phyloP scores from a whole-genome alignment of 2,329 filamentous ascomycete species.

The Pochonia chlamydosporia region DNA sequence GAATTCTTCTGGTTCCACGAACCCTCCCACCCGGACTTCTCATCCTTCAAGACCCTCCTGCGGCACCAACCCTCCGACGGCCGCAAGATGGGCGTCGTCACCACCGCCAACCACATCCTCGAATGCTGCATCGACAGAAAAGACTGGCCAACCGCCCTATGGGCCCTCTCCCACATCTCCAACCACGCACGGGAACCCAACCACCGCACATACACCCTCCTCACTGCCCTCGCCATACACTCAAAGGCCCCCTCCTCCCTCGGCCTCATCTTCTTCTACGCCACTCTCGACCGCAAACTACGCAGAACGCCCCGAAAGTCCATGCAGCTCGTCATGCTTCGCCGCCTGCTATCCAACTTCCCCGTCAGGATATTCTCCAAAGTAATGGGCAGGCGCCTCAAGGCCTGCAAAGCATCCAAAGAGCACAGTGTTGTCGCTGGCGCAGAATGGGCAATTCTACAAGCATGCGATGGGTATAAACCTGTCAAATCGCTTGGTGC shows the following conservation, averaged over 20 bases:
- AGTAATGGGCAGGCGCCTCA: slow-evolving; percentile 17
- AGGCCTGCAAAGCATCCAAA: slow-evolving; percentile 11
- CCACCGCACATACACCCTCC: slow-evolving; percentile 26
- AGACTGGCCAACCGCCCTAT: slow-evolving; percentile 26
- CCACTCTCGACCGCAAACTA: slow-evolving; percentile 23
- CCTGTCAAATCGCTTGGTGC: slow-evolving; percentile 21
- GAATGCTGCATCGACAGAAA: slow-evolving; percentile 19
- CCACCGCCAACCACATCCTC: slow-evolving; percentile 34
- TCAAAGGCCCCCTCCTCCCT: slow-evolving; percentile 24
- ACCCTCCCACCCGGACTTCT: slow-evolving; percentile 13
- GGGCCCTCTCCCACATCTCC: slow-evolving; percentile 21
- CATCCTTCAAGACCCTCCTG: slow-evolving; percentile 23
- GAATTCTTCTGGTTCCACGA: slow-evolving; percentile 36
- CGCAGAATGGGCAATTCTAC: slow-evolving; percentile 25
- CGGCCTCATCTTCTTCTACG: slow-evolving; percentile 27
- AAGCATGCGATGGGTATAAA: slow-evolving; percentile 20
- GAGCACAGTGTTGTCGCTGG: slow-evolving; percentile 16
- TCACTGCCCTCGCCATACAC: slow-evolving; percentile 31
- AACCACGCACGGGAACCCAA: slow-evolving; percentile 19
- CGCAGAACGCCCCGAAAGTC: slow-evolving; percentile 16
- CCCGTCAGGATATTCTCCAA: slow-evolving; percentile 22
- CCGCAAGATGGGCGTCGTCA: slow-evolving; percentile 16
- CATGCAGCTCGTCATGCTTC: slow-evolving; percentile 20
- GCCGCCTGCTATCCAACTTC: slow-evolving; percentile 16
- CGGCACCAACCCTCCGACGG: slow-evolving; percentile 17